These are phyloP conservation scores for Sporothrix dimorphospora DNA, from an alignment of 2,329 filamentous ascomycete species.

Conservation along the genomic window DNA sequence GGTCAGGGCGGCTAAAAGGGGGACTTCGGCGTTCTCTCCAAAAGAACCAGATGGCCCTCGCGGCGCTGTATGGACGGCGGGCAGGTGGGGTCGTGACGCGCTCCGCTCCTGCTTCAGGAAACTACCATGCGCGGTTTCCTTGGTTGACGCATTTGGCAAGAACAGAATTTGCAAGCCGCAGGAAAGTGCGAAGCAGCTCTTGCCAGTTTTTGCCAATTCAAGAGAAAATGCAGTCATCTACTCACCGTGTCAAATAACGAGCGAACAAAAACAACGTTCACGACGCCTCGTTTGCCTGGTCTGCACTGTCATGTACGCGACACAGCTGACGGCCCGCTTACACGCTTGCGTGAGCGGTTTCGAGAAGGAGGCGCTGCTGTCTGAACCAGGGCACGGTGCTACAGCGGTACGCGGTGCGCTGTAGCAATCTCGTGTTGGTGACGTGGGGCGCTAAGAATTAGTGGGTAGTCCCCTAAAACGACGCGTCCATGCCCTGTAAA, in stretches of 20 bases:
- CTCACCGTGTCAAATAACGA: neutral
- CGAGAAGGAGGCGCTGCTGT: neutral
- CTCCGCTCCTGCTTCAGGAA: conserved; percentile 29
- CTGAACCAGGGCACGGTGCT: neutral
- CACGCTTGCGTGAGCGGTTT: neutral
- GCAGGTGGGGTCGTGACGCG: conserved; percentile 32
- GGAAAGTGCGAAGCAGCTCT: neutral
- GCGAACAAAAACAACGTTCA: neutral
- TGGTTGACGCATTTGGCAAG: conserved; percentile 10
- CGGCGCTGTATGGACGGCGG: conserved; percentile 20
- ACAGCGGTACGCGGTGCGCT: conserved; percentile 27
- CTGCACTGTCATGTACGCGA: conserved; percentile 10
- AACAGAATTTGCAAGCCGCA: neutral
- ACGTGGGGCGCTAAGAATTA: conserved; percentile 16
- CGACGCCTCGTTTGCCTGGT: neutral
- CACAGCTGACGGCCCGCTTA: conserved; percentile 14
- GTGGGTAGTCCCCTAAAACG: conserved; percentile 16
- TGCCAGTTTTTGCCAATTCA: neutral
- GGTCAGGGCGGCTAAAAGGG: conserved; percentile 31
- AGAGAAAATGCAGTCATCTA: neutral
- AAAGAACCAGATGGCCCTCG: neutral
- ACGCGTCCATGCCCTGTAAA: conserved; percentile 27
- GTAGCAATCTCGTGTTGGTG: neutral
- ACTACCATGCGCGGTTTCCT: conserved; percentile 27
- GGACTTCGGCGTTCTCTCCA: conserved; percentile 4